Percentiles rank a stretch among this genome's conserved stretches.
These are phyloP conservation scores for Agrocybe praecox DNA, from an alignment of 768 basidiomycete species.

Conservation along the genomic window DNA sequence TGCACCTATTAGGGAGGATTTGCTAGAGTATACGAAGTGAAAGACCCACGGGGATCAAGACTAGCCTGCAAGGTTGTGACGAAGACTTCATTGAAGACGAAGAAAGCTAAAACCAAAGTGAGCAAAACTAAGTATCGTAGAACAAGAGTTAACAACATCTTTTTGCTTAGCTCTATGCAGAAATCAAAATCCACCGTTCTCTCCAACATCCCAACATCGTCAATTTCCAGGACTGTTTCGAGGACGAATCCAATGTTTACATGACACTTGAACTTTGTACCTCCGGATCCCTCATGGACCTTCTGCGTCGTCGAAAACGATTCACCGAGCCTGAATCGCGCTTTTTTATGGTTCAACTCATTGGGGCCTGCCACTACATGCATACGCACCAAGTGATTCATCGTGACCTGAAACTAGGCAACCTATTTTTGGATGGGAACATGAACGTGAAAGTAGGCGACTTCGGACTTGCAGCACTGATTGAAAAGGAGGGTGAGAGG, in stretches of 20 bases:
- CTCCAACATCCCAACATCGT: conserved; percentile 94
- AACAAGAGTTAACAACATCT: background rate
- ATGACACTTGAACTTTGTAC: conserved; percentile 95
- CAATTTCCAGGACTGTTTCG: conserved; percentile 90
- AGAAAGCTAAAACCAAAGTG: conserved; percentile 97
- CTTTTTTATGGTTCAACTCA: conserved; percentile 91
- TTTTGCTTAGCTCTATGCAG: conserved; percentile 81
- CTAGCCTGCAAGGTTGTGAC: conserved; percentile 94
- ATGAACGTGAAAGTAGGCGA: conserved; percentile 99
- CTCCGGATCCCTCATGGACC: conserved; percentile 88
- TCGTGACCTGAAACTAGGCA: conserved; percentile 95
- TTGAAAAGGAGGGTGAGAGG: conserved; percentile 93
- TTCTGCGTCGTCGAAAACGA: conserved; percentile 83
- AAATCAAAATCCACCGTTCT: conserved; percentile 96
- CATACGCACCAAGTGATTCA: conserved; percentile 96
- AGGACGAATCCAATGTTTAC: conserved; percentile 94
- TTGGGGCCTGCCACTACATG: conserved; percentile 98
- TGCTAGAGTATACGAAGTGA: conserved; percentile 95
- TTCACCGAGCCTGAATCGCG: conserved; percentile 93
- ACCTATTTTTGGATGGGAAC: conserved; percentile 86
- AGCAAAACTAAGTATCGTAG: conserved; percentile 6
- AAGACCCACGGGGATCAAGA: conserved; percentile 62
- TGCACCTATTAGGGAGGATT: conserved; percentile 72
- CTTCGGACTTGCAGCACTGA: conserved; percentile 95
- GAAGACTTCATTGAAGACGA: conserved; percentile 89